Evolutionary conservation across 2,329 filamentous ascomycete species (phyloP).

Genomic region (Aspergillus latus): DNA sequence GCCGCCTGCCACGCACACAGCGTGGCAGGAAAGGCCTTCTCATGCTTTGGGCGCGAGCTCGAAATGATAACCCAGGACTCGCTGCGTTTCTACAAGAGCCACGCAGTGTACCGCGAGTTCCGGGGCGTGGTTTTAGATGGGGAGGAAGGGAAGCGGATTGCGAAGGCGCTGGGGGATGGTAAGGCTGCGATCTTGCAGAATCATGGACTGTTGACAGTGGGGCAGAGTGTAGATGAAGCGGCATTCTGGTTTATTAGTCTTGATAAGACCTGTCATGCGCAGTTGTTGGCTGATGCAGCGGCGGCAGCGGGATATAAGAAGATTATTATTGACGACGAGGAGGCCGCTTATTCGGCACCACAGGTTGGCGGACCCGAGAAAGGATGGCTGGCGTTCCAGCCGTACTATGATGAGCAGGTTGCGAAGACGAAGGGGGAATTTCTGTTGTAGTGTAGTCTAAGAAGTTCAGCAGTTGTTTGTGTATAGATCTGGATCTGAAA

Average conservation of each 20-base stretch:
- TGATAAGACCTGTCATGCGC: slow-evolving; percentile 67
- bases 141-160: slow-evolving; percentile 66
- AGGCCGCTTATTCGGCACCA: slow-evolving; percentile 35
- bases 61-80: slow-evolving; percentile 52
- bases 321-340: slow-evolving; percentile 56
- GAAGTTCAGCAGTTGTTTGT: not conserved
- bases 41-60: slow-evolving; percentile 43
- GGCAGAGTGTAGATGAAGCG: slow-evolving; percentile 71
- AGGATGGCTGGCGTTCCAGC: slow-evolving; percentile 18
- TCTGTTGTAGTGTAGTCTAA: slow-evolving; percentile 2
- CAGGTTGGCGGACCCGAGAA: slow-evolving; percentile 16
- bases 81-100: slow-evolving; percentile 60
- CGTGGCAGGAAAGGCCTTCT: slow-evolving; percentile 48
- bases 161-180: slow-evolving; percentile 60
- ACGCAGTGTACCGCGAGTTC: slow-evolving; percentile 20
- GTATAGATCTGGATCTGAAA: slow-evolving; percentile 5
- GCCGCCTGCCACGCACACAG: slow-evolving; percentile 49
- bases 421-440: slow-evolving; percentile 12
- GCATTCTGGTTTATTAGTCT: slow-evolving; percentile 68
- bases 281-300: slow-evolving; percentile 68
- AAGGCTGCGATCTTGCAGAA: slow-evolving; percentile 67
- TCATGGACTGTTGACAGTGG: slow-evolving; percentile 71
- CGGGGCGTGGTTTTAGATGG: slow-evolving; percentile 51
- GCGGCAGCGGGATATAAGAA: slow-evolving; percentile 54
- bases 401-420: slow-evolving; percentile 17